Conservation (phyloP, 768 basidiomycete genomes). For the Cyclocybe cylindracea region DNA sequence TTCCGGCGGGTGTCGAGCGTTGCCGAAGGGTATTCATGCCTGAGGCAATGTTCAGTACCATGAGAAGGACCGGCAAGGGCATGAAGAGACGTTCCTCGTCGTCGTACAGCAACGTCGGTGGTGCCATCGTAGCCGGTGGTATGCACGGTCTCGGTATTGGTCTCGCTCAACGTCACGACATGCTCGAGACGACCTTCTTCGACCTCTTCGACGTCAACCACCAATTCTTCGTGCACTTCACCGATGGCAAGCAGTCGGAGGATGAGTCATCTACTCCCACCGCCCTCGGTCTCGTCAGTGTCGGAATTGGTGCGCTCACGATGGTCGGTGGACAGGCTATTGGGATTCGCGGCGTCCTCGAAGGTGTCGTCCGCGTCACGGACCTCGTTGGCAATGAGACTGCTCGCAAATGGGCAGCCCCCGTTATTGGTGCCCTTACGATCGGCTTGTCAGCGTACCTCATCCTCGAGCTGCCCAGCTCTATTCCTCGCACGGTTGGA, state of each 20-base stretch:
- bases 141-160: conserved; percentile 80
- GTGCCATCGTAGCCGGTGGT: conserved; percentile 75
- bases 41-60: conserved; percentile 91
- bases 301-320: conserved; percentile 84
- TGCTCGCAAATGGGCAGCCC: conserved; percentile 84
- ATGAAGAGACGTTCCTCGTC: conserved; percentile 39
- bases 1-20: conserved; percentile 81
- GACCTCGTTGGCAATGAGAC: conserved; percentile 82
- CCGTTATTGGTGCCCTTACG: conserved; percentile 75
- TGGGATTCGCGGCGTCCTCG: conserved; percentile 74
- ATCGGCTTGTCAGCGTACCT: conserved; percentile 79
- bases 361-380: conserved; percentile 71
- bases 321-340: conserved; percentile 86
- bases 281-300: conserved; percentile 71
- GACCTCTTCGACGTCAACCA: conserved; percentile 89
- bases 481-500: conserved; percentile 90
- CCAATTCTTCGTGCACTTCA: conserved; percentile 73
- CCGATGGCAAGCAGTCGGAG: conserved; percentile 41
- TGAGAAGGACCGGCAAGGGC: conserved; percentile 43
- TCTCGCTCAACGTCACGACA: conserved; percentile 72
- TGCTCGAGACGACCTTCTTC: conserved; percentile 77
- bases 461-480: conserved; percentile 81
- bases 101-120: conserved; percentile 30
- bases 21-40: conserved; percentile 87
- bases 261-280: conserved; percentile 48